These are phyloP conservation scores for Aspergillus melleus DNA, from an alignment of 2,329 filamentous ascomycete species.

Conservation along the genomic window DNA sequence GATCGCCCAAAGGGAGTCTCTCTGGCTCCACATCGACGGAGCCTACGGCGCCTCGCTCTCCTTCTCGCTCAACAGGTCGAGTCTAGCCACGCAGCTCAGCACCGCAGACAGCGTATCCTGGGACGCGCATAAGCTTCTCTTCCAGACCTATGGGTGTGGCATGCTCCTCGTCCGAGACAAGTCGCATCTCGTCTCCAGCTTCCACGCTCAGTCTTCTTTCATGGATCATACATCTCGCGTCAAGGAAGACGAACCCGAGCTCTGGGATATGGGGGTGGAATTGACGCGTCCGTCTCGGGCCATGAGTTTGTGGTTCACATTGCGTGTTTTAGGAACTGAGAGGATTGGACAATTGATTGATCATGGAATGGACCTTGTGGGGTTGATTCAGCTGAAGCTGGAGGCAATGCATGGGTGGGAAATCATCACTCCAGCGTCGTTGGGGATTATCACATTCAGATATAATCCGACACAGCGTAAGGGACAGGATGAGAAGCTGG, in stretches of 20 bases:
- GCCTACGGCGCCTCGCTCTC: conserved; percentile 21
- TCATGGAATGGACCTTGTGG: conserved; percentile 13
- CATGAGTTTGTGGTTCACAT: conserved; percentile 24
- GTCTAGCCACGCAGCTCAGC: conserved; percentile 13
- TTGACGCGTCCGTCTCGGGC: conserved; percentile 22
- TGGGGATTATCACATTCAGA: conserved; percentile 17
- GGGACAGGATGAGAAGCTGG: conserved; percentile 1
- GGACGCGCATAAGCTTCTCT: conserved; percentile 29
- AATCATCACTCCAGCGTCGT: conserved; percentile 2
- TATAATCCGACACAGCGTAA: background rate
- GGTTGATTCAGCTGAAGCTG: background rate
- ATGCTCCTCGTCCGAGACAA: conserved; percentile 19
- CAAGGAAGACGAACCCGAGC: conserved; percentile 10
- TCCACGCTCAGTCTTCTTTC: conserved; percentile 13
- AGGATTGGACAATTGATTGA: conserved; percentile 20
- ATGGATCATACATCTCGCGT: conserved; percentile 6
- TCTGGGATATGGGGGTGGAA: conserved; percentile 22
- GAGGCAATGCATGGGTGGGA: conserved; percentile 5
- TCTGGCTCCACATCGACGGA: conserved; percentile 28
- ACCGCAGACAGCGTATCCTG: conserved; percentile 24
- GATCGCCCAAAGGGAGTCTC: conserved; percentile 6
- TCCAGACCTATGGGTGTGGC: conserved; percentile 28
- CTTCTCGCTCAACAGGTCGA: conserved; percentile 12
- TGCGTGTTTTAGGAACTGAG: conserved; percentile 18
- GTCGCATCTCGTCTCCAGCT: conserved; percentile 11